Percentiles rank a stretch among this genome's conserved stretches.
Conservation (phyloP, 208 protist species). For the Trypanosoma cruzi region DNA sequence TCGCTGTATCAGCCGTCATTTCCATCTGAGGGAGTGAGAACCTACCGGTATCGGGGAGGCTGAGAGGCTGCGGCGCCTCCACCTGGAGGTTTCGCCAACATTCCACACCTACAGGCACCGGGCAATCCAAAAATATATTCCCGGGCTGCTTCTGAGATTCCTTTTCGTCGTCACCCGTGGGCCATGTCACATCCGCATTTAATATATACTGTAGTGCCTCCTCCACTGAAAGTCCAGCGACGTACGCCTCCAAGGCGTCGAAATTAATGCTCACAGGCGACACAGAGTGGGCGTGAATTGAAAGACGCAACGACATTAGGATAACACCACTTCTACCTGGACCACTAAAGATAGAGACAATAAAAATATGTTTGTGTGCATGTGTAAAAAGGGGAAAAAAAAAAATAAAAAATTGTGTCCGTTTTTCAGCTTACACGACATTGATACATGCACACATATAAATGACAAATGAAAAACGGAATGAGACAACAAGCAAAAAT, state of each 20-base stretch:
- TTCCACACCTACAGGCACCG: background rate
- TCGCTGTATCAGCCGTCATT: background rate
- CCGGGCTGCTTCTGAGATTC: background rate
- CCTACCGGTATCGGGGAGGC: background rate
- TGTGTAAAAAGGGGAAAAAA: constrained; percentile 3
- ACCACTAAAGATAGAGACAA: constrained; percentile 9
- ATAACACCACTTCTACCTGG: background rate
- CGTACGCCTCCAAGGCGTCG: constrained; percentile 57
- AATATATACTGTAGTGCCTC: constrained; percentile 68
- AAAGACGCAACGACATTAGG: constrained; percentile 51
- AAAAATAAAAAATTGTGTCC: constrained; percentile 11
- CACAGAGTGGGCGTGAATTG: constrained; percentile 70
- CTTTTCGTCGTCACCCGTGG: background rate
- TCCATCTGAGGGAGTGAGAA: background rate
- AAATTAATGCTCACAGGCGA: constrained; percentile 81
- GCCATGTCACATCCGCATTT: constrained; percentile 17
- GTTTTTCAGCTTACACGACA: background rate
- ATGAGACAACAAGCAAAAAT: no score
- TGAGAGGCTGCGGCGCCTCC: background rate
- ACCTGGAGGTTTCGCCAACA: background rate
- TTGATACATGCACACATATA: background rate
- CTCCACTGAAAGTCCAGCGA: constrained; percentile 67
- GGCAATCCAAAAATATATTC: background rate
- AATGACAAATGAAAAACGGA: background rate
- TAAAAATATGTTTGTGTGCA: background rate